Conservation (phyloP, 139 green algal species). For the Pseudopediastrum boryanum region DNA sequence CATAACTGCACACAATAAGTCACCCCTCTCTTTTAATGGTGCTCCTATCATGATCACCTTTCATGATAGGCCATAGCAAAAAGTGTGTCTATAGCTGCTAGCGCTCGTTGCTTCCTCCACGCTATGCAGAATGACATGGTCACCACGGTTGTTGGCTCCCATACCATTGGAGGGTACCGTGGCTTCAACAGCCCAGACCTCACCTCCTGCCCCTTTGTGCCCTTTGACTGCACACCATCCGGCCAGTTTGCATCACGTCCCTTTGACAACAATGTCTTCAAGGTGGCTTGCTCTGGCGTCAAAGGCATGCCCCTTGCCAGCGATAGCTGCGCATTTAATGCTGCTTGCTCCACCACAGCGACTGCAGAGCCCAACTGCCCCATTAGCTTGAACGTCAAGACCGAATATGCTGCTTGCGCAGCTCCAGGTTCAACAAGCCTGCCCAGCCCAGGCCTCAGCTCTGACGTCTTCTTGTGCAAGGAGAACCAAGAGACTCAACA, state of each 20-base stretch:
- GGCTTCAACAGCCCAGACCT: neutral
- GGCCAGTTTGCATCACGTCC: no score
- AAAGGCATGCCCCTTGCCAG: neutral
- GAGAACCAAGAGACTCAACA: neutral
- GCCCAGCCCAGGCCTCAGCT: slow-evolving; percentile 1
- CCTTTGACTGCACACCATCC: slow-evolving; percentile 18
- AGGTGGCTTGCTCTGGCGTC: slow-evolving; percentile 11
- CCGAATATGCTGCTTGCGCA: neutral
- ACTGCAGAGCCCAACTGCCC: neutral
- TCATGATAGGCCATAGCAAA: no score
- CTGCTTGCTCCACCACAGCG: neutral
- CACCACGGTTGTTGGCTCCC: slow-evolving; percentile 1
- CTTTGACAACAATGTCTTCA: slow-evolving; percentile 31
- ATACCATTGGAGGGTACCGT: slow-evolving; percentile 7
- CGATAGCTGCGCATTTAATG: neutral
- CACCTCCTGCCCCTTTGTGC: slow-evolving; percentile 9
- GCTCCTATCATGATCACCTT: no score
- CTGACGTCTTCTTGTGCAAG: neutral
- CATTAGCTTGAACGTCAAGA: neutral
- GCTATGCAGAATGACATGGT: slow-evolving; percentile 23
- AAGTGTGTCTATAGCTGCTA: no score
- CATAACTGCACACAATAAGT: no score
- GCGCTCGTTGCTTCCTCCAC: no score
- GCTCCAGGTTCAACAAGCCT: neutral
- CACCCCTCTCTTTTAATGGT: no score